Evolutionary conservation across 148 eudicot genomes (phyloP).

Genomic region (Salicornia ramosissima): DNA sequence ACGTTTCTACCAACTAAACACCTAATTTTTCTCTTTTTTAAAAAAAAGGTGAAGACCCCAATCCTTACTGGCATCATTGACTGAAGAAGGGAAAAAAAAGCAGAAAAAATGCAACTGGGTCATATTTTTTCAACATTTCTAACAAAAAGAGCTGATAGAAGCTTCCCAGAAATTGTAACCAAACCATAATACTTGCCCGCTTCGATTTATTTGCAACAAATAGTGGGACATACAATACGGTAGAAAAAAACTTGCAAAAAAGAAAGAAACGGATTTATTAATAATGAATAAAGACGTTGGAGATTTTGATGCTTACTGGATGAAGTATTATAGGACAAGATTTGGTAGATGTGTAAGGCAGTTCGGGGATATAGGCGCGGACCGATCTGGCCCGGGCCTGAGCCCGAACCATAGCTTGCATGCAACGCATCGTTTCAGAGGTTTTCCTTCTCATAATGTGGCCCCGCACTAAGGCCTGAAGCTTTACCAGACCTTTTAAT

Average conservation of each 20-base stretch:
- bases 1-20: slow-evolving; percentile 9
- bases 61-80: slow-evolving; percentile 7
- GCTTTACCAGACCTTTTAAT: slow-evolving; percentile 68
- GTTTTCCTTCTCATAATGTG: slow-evolving; percentile 69
- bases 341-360: slow-evolving; percentile 47
- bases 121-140: slow-evolving; percentile 1
- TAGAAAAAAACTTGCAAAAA: too few species aligned
- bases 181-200: too few species aligned
- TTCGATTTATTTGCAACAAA: too few species aligned
- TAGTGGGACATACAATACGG: too few species aligned
- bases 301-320: slow-evolving; percentile 32
- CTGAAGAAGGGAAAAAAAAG: background rate
- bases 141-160: background rate
- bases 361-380: slow-evolving; percentile 40
- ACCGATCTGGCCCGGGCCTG: slow-evolving; percentile 61
- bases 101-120: background rate
- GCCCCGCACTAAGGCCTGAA: slow-evolving; percentile 84
- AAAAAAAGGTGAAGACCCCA: background rate
- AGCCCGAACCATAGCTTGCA: slow-evolving; percentile 66
- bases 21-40: background rate
- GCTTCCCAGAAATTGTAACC: slow-evolving; percentile 7
- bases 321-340: slow-evolving; percentile 35
- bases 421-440: slow-evolving; percentile 45
- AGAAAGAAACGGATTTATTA: too few species aligned
- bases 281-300: background rate